These are phyloP conservation scores for Actinomucor elegans DNA, from an alignment of 371 early-diverging fungal species.

Conservation along the genomic window DNA sequence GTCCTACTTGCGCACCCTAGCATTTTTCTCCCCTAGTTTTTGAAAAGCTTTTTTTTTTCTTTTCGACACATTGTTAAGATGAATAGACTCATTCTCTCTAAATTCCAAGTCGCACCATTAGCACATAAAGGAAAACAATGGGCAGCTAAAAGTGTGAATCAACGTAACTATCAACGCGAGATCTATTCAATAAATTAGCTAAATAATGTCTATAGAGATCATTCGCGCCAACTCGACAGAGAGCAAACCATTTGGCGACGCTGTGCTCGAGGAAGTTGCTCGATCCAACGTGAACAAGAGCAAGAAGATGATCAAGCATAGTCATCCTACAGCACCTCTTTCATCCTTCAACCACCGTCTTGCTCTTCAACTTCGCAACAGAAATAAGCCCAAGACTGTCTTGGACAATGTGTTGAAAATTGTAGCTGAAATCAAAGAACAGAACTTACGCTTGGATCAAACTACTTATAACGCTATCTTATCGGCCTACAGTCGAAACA, in stretches of 20 bases:
- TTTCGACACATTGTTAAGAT: neutral
- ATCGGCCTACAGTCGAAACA: constrained; percentile 39
- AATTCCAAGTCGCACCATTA: neutral
- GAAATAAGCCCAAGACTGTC: constrained; percentile 7
- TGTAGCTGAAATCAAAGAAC: constrained; percentile 30
- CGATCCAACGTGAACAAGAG: neutral
- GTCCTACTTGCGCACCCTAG: too few relatives aligned
- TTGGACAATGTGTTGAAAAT: constrained; percentile 22
- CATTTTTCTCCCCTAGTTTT: constrained; percentile 14
- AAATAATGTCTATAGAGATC: neutral
- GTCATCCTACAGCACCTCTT: constrained; percentile 40
- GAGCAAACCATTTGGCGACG: neutral
- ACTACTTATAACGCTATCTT: constrained; percentile 52
- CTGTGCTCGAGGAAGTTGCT: neutral
- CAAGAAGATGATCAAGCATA: constrained; percentile 19
- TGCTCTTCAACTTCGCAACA: constrained; percentile 7
- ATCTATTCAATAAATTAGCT: neutral
- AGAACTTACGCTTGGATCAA: constrained; percentile 43
- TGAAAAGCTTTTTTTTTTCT: constrained; percentile 8
- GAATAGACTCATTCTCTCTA: constrained; percentile 10
- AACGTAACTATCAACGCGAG: neutral
- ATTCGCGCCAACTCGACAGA: neutral
- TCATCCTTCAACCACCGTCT: constrained; percentile 29
- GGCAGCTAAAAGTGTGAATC: neutral
- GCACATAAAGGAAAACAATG: constrained; percentile 2